Conservation (phyloP, 2,329 filamentous ascomycete species). For the Curvularia sp. region DNA sequence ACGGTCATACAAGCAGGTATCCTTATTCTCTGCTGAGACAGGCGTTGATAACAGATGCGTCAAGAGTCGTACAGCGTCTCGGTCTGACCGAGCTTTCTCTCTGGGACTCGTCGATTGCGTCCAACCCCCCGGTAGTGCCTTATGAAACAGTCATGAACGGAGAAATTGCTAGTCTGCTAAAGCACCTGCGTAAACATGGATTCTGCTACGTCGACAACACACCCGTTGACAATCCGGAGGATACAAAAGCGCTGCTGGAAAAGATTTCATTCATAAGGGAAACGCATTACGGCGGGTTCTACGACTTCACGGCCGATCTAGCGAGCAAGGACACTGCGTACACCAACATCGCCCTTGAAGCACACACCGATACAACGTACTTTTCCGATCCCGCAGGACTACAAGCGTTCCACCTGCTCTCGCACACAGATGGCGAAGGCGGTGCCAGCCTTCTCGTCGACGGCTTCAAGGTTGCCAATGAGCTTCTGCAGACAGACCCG, state of each 20-base stretch:
- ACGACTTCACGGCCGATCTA: conserved; percentile 89
- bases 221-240: conserved; percentile 58
- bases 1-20: conserved; percentile 74
- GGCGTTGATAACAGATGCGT: conserved; percentile 51
- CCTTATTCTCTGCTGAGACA: conserved; percentile 65
- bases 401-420: conserved; percentile 91
- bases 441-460: conserved; percentile 86
- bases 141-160: conserved; percentile 32
- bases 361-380: conserved; percentile 95
- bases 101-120: conserved; percentile 45
- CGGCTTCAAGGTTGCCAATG: conserved; percentile 75
- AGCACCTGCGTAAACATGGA: conserved; percentile 70
- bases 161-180: conserved; percentile 60
- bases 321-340: conserved; percentile 91
- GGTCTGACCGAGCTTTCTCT: conserved; percentile 44
- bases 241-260: conserved; percentile 77
- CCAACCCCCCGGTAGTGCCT: conserved; percentile 60
- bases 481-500: conserved; percentile 63
- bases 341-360: conserved; percentile 80
- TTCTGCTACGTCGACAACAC: conserved; percentile 79
- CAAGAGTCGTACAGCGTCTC: conserved; percentile 44
- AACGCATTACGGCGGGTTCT: conserved; percentile 88
- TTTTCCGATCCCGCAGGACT: conserved; percentile 91
- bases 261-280: conserved; percentile 85
- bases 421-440: conserved; percentile 73